phyloP scores from a whole-genome alignment of 2,329 filamentous ascomycete species.

The Aaosphaeria arxii region DNA sequence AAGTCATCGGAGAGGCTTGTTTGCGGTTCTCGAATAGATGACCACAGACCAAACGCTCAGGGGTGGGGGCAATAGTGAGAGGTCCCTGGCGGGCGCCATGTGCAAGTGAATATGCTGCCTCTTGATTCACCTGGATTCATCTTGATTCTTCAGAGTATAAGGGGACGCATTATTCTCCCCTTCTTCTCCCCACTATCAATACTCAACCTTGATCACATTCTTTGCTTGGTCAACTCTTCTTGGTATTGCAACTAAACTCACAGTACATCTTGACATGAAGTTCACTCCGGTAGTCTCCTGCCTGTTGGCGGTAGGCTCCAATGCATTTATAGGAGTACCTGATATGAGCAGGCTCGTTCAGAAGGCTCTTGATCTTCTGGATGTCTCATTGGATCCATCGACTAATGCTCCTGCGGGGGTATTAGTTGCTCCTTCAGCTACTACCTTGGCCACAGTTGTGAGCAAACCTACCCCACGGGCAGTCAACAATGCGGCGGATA shows the following conservation, averaged over 20 bases:
- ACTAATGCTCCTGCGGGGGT: background rate
- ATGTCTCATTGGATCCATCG: background rate
- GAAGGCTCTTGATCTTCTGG: background rate
- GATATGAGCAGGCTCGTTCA: background rate
- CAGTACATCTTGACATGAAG: slow-evolving; percentile 13
- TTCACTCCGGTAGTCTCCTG: slow-evolving; percentile 22
- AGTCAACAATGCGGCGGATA: slow-evolving; percentile 2
- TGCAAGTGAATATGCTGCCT: background rate
- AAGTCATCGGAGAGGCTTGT: slow-evolving; percentile 10
- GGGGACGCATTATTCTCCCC: too few species aligned
- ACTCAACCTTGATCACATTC: background rate
- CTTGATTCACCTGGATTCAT: too few species aligned
- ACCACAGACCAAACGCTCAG: slow-evolving; percentile 2
- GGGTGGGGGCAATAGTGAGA: slow-evolving; percentile 1
- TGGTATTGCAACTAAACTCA: too few species aligned
- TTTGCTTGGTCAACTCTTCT: background rate
- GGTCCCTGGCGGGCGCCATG: background rate
- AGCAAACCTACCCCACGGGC: slow-evolving; percentile 1
- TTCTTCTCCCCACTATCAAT: too few species aligned
- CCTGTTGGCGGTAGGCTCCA: slow-evolving; percentile 24
- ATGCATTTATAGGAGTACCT: slow-evolving; percentile 7
- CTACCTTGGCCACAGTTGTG: background rate
- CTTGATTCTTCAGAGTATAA: too few species aligned
- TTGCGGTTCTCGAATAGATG: slow-evolving; percentile 5
- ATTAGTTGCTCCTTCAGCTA: background rate